Percentiles rank a stretch among this genome's conserved stretches.
Conservation (phyloP, 176 grass and related monocot genomes). For the Saccharum spontaneum region DNA sequence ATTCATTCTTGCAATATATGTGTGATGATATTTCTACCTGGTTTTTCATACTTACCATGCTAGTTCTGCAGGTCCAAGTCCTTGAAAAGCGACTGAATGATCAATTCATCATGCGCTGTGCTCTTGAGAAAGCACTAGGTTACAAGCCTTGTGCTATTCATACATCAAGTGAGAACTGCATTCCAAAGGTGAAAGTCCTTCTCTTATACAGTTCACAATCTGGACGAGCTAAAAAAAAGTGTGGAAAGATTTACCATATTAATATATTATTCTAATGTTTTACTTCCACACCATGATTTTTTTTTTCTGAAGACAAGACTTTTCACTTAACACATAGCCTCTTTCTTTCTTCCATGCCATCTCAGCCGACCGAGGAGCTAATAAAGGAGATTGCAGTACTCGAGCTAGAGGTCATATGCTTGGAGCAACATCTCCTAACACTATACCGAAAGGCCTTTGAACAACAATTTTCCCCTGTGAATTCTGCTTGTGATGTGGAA, state of each 20-base stretch:
- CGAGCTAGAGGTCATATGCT: slow-evolving; percentile 92
- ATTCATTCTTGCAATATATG: background rate
- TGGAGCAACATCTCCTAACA: slow-evolving; percentile 83
- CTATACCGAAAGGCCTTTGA: slow-evolving; percentile 82
- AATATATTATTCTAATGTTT: background rate
- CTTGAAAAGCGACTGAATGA: slow-evolving; percentile 81
- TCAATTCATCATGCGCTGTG: slow-evolving; percentile 65
- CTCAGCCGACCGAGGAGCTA: slow-evolving; percentile 69
- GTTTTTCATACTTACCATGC: background rate
- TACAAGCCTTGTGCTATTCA: slow-evolving; percentile 47
- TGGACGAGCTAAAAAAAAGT: background rate
- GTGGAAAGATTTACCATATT: background rate
- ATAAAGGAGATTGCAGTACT: slow-evolving; percentile 91
- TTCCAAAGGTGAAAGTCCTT: slow-evolving; percentile 61
- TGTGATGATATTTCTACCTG: slow-evolving; percentile 9
- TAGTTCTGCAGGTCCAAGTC: slow-evolving; percentile 65
- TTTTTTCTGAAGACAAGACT: background rate
- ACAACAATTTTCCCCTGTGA: slow-evolving; percentile 43
- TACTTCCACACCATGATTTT: background rate
- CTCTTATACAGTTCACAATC: background rate
- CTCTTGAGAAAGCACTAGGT: slow-evolving; percentile 77
- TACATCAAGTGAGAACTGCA: slow-evolving; percentile 44
- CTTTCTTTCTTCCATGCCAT: slow-evolving; percentile 29
- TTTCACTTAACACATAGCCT: background rate
- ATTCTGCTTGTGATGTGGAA: slow-evolving; percentile 32